Evolutionary conservation across 441 rosid species (phyloP), one percentile per base, ranked within the genome.

Genomic region (Macaranga tanarius): DNA sequence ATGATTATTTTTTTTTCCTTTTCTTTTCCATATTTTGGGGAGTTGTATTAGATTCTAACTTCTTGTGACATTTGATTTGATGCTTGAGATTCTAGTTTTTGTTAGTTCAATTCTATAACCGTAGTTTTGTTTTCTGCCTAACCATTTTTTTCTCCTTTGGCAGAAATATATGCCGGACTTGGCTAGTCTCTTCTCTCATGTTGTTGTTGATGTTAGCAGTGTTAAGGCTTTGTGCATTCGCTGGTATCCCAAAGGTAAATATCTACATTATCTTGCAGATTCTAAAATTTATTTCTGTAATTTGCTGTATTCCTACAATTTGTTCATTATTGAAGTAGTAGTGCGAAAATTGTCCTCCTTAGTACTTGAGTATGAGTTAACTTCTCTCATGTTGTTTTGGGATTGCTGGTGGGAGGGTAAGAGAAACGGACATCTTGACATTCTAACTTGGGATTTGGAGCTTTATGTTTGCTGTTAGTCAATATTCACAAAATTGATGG

Each of bases 141-240:
- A 72, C 47, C 5, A 25, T 1, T 58, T 15, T 72, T 25, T 64
- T 19, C 10, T 28, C 16, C 48, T 38, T 59, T 76, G 52, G 65
- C 90, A 95, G 99, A 95, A 92, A 80, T 92, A 90, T 82, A 92
- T 95, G 99, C 96, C 98, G 7, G 86, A 90, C 26, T 81, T 95
- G 81, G 96, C 96, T 67, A 75, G 88, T 67, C 89, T 92, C 67
- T 91, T 95, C 85, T 65, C 97, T 68, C 99, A 92, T 81, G 73
- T 84, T 56, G 79, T 95, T 25, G 98, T 95, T 15, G 98, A 95
- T 77, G 98, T 92, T 60, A 92, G 97, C 86, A 95, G 98, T 62
- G 78, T 95, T 73, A 91, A 79, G 76, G 86, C 91, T 77, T 83
- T 95, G 81, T 91, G 96, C 75, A 25, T 63, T 42, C 90, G 97